These are phyloP conservation scores for Aspergillus indologenus DNA, from an alignment of 495 filamentous ascomycete genomes.

Conservation along the genomic window DNA sequence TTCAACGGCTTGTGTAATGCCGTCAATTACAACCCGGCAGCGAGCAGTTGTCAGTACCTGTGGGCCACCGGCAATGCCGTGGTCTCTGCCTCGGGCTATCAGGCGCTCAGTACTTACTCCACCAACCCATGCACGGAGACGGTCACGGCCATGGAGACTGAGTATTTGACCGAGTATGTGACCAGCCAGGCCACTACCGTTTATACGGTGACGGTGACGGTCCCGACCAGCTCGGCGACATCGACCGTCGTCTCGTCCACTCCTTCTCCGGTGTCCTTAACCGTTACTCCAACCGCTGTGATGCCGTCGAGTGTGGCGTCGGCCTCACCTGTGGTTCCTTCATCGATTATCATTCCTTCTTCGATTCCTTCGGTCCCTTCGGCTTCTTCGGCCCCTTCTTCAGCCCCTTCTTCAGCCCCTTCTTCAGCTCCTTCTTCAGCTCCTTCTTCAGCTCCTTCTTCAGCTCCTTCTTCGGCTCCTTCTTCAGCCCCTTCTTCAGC, in stretches of 20 bases:
- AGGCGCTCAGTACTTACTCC: neutral
- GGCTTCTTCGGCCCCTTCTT: neutral
- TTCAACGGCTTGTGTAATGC: constrained; percentile 5
- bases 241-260: neutral
- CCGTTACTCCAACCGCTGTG: neutral
- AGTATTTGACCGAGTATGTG: neutral
- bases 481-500: no score
- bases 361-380: neutral
- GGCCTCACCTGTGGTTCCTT: neutral
- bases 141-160: neutral
- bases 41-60: neutral
- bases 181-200: constrained; percentile 1
- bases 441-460: no score
- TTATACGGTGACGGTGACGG: neutral
- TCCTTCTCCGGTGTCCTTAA: neutral
- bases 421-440: no score
- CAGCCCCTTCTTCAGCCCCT: neutral
- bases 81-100: constrained; percentile 3
- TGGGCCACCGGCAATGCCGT: neutral
- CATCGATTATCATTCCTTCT: neutral
- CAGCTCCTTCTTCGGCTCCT: no score
- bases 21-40: neutral
- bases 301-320: neutral
- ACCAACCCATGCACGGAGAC: neutral
- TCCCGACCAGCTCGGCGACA: neutral